Base-by-base conservation (phyloP, 768 basidiomycete genomes). In the Lactifluus hygrophoroides region DNA sequence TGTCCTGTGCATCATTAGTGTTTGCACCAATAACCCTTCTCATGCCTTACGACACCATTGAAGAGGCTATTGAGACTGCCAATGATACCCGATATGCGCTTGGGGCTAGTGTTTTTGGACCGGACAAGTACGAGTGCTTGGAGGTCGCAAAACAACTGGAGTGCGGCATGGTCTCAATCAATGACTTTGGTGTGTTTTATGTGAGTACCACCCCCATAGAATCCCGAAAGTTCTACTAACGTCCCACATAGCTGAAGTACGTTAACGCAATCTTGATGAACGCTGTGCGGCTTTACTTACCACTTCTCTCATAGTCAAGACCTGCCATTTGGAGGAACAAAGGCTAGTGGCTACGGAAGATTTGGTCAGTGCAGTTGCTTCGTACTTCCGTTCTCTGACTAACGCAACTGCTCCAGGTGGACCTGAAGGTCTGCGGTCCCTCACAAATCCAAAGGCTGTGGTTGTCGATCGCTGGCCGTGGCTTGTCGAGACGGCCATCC, bases 111-210 rank as follows among this genome's bases (percentile, higher is more conserved):
- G 91, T 99, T 19, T 99, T 94, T 68, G 96, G 96, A 9, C 86
- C 86, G 10, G 83, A 90, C 67, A 86, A 88, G 69, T 78, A 80
- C 40, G 74, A 87, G 43, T 93, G 91, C 67, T 64, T 90, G 53
- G 75, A 85, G 48, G 86, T 98, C 21, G 94, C 94, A 28, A 83
- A 84, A 64, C 74, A 76, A 48, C 74, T 99, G 51, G 84, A 95
- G 52, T 94, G 92, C 66, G 95, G 95, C 46, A 98, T 99, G 96
- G 95, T 98, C 3, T 86, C 94, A 19, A 78, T 96, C 61, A 98
- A 98, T 66, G 96, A 98, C 73, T 96, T 92, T 68, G 93, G 82
- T 13, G 86, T 88, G 8, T 92, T 85, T 73, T 92, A 93, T 68
- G 84, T 90, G 67, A 75, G 84, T 76, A 61, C 47, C 32, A 11